Percentiles rank a stretch among this genome's conserved stretches.
phyloP scores from a whole-genome alignment of 176 grass and related monocot species.

The Puccinellia tenuiflora region DNA sequence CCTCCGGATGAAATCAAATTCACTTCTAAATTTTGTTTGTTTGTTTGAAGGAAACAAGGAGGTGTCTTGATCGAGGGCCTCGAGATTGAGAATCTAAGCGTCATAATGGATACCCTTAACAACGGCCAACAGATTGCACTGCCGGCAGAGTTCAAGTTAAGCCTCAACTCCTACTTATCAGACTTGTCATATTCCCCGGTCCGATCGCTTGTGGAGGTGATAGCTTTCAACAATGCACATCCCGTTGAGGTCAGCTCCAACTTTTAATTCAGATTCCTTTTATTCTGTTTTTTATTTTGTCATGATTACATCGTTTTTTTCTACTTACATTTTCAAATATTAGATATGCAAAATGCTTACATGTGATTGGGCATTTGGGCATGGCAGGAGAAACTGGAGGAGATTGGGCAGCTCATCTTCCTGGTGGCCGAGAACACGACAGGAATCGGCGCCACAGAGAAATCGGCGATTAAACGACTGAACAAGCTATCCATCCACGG shows the following conservation, averaged over 20 bases:
- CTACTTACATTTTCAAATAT: not conserved
- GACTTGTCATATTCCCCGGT: constrained; percentile 40
- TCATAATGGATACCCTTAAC: constrained; percentile 34
- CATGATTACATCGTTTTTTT: not conserved
- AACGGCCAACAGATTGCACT: constrained; percentile 38
- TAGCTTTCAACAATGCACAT: constrained; percentile 61
- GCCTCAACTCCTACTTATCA: constrained; percentile 42
- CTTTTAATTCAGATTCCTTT: not conserved
- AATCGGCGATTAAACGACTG: constrained; percentile 24
- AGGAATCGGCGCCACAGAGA: constrained; percentile 14
- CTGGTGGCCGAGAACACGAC: constrained; percentile 40
- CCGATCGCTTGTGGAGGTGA: constrained; percentile 44
- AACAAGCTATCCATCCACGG: constrained; percentile 25
- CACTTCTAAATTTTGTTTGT: not conserved
- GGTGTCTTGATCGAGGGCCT: constrained; percentile 42
- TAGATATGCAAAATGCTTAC: not conserved
- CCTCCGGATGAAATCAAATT: not conserved
- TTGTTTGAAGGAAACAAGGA: constrained; percentile 26
- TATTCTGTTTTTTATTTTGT: not conserved
- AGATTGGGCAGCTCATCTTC: constrained; percentile 44
- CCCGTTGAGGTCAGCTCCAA: constrained; percentile 18
- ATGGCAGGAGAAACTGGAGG: constrained; percentile 43
- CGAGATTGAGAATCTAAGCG: constrained; percentile 31
- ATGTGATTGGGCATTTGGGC: not conserved
- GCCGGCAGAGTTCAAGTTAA: constrained; percentile 56